These are phyloP conservation scores for Venturia oleaginea DNA, from an alignment of 2,329 filamentous ascomycete species.

Conservation along the genomic window DNA sequence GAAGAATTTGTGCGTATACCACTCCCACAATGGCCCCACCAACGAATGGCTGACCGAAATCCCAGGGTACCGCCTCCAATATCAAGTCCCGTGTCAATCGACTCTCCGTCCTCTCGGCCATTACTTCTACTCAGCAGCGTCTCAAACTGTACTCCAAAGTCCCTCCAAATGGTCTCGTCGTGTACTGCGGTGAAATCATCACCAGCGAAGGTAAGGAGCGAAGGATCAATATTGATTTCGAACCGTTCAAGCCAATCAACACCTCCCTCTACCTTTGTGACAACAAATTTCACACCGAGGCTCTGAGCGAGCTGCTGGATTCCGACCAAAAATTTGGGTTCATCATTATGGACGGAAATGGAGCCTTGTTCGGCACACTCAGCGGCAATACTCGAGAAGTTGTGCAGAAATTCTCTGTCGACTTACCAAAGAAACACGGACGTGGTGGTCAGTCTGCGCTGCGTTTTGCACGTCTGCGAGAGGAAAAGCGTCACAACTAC, in stretches of 20 bases:
- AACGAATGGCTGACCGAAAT: neutral
- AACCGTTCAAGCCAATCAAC: conserved; percentile 99
- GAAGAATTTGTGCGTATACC: conserved; percentile 81
- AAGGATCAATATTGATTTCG: conserved; percentile 99
- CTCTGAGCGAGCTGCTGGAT: conserved; percentile 90
- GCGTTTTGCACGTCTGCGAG: conserved; percentile 97
- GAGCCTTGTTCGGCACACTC: conserved; percentile 89
- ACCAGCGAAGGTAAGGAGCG: conserved; percentile 97
- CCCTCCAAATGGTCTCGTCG: conserved; percentile 90
- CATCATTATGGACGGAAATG: conserved; percentile 99
- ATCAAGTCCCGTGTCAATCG: conserved; percentile 99
- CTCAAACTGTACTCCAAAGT: conserved; percentile 99
- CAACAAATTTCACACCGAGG: conserved; percentile 99
- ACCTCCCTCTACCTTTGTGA: conserved; percentile 98
- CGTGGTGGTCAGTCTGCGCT: conserved; percentile 99
- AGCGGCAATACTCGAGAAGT: conserved; percentile 96
- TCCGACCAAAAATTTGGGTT: conserved; percentile 99
- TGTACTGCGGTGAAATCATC: conserved; percentile 99
- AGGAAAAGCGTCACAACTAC: conserved; percentile 99
- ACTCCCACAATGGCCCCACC: conserved; percentile 3
- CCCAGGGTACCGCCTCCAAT: conserved; percentile 89
- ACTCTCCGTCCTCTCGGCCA: conserved; percentile 94
- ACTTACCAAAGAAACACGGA: conserved; percentile 99
- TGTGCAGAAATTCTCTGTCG: conserved; percentile 95
- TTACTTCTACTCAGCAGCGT: conserved; percentile 97